A percentile compares a stretch with the other conserved stretches of the same genome.
phyloP scores from a whole-genome alignment of 2,329 filamentous ascomycete genomes.

The Thermochaetoides dissita region DNA sequence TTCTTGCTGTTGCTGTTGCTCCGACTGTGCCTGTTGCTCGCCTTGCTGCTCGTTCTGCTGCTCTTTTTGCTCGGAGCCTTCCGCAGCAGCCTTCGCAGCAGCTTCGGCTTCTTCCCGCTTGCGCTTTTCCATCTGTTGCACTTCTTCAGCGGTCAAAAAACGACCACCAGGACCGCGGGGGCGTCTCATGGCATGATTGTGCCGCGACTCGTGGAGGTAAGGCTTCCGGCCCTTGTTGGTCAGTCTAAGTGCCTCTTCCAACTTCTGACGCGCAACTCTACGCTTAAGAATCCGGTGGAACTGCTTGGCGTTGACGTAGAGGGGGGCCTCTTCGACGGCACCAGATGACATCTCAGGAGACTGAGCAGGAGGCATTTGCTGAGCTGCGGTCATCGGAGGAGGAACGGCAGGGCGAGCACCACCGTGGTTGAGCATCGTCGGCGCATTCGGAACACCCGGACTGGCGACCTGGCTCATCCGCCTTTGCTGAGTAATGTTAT shows the following conservation, averaged over 20 bases:
- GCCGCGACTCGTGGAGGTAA: slow-evolving; percentile 90
- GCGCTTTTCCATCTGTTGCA: slow-evolving; percentile 70
- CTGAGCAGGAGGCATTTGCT: slow-evolving; percentile 53
- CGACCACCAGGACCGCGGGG: slow-evolving; percentile 87
- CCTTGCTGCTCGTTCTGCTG: slow-evolving; percentile 17
- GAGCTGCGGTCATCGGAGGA: slow-evolving; percentile 47
- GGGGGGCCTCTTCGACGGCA: slow-evolving; percentile 72
- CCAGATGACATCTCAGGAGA: slow-evolving; percentile 67
- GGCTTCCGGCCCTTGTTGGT: slow-evolving; percentile 94
- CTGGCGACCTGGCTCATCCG: slow-evolving; percentile 68
- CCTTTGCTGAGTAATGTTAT: slow-evolving; percentile 43
- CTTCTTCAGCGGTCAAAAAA: slow-evolving; percentile 92
- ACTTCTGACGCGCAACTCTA: slow-evolving; percentile 77
- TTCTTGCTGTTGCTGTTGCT: slow-evolving; percentile 10
- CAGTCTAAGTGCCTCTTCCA: slow-evolving; percentile 82
- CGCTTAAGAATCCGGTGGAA: slow-evolving; percentile 95
- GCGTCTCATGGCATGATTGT: slow-evolving; percentile 95
- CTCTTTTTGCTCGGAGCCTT: slow-evolving; percentile 17
- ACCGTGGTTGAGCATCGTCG: slow-evolving; percentile 61
- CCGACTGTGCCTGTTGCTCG: not conserved
- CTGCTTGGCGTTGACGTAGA: slow-evolving; percentile 98
- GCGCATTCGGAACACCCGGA: slow-evolving; percentile 58
- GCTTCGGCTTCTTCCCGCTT: slow-evolving; percentile 21
- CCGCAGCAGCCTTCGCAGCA: not conserved
- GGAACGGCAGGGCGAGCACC: slow-evolving; percentile 37